Evolutionary conservation across 2,329 filamentous ascomycete species (phyloP).

Genomic region (Exserohilum rostratum): DNA sequence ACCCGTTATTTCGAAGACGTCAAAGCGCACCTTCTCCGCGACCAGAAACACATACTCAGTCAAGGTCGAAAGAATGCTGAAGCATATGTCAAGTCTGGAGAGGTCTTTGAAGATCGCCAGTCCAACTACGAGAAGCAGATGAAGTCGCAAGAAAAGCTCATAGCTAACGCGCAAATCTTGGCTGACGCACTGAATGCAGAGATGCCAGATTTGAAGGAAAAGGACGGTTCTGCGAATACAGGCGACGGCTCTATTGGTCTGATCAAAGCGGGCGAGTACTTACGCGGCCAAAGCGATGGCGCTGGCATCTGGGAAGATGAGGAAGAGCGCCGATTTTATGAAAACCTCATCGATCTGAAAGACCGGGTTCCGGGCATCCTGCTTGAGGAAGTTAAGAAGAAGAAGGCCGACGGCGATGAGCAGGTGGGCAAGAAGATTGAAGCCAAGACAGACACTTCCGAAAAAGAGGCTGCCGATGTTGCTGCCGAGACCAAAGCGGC

Average conservation of each 20-base stretch:
- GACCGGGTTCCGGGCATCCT: constrained; percentile 94
- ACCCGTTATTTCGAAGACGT: constrained; percentile 92
- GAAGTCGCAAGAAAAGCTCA: constrained; percentile 88
- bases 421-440: constrained; percentile 75
- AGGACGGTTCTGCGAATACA: constrained; percentile 70
- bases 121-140: constrained; percentile 93
- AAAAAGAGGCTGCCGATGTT: constrained; percentile 50
- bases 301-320: constrained; percentile 99
- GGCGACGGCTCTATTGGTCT: constrained; percentile 84
- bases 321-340: constrained; percentile 96
- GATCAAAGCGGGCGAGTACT: constrained; percentile 91
- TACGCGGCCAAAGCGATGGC: constrained; percentile 87
- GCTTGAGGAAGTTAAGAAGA: constrained; percentile 93
- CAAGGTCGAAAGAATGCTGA: constrained; percentile 96
- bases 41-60: constrained; percentile 84
- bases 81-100: constrained; percentile 96
- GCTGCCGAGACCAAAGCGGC: constrained; percentile 58
- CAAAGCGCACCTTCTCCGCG: constrained; percentile 83
- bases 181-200: constrained; percentile 87
- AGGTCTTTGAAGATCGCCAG: constrained; percentile 97
- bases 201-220: constrained; percentile 91
- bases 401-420: constrained; percentile 82
- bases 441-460: constrained; percentile 51
- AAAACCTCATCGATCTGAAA: constrained; percentile 92
- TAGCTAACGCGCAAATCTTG: constrained; percentile 87